phyloP scores from a whole-genome alignment of 2,329 filamentous ascomycete genomes.

The Aspergillus amoenus region DNA sequence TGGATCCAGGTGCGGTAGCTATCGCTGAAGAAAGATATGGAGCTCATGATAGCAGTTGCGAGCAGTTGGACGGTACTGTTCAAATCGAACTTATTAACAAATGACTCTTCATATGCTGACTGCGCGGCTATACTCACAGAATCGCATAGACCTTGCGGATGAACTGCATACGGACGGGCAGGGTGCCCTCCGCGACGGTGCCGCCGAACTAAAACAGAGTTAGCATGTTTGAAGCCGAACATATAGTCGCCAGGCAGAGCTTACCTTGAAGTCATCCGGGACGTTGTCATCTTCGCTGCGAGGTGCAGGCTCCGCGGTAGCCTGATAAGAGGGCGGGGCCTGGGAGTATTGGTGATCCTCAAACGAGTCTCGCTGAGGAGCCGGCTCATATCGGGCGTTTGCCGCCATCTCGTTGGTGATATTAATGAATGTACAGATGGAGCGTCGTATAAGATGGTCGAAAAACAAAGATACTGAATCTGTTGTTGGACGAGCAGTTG shows the following conservation, averaged over 20 bases:
- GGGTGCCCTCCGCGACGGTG: slow-evolving; percentile 85
- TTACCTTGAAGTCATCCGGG: slow-evolving; percentile 94
- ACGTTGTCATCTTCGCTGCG: slow-evolving; percentile 85
- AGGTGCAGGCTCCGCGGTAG: slow-evolving; percentile 55
- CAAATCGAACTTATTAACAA: not conserved
- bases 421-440: not conserved
- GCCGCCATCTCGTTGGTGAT: slow-evolving; percentile 58
- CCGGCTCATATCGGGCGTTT: slow-evolving; percentile 78
- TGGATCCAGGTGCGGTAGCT: slow-evolving; percentile 87
- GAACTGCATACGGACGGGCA: slow-evolving; percentile 97
- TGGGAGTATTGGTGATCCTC: slow-evolving; percentile 69
- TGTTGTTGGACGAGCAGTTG: not conserved
- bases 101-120: not conserved
- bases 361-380: slow-evolving; percentile 83
- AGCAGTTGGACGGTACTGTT: slow-evolving; percentile 80
- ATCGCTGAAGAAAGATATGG: slow-evolving; percentile 79
- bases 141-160: slow-evolving; percentile 97
- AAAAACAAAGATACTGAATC: not conserved
- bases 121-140: slow-evolving; percentile 53
- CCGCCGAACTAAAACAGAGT: slow-evolving; percentile 70
- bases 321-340: slow-evolving; percentile 79
- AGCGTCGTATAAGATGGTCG: slow-evolving; percentile 4
- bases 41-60: slow-evolving; percentile 75
- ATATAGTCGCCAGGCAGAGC: not conserved
- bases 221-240: slow-evolving; percentile 4